phyloP scores from a whole-genome alignment of 2,329 filamentous ascomycete species.

The Trichoderma aggressivum region DNA sequence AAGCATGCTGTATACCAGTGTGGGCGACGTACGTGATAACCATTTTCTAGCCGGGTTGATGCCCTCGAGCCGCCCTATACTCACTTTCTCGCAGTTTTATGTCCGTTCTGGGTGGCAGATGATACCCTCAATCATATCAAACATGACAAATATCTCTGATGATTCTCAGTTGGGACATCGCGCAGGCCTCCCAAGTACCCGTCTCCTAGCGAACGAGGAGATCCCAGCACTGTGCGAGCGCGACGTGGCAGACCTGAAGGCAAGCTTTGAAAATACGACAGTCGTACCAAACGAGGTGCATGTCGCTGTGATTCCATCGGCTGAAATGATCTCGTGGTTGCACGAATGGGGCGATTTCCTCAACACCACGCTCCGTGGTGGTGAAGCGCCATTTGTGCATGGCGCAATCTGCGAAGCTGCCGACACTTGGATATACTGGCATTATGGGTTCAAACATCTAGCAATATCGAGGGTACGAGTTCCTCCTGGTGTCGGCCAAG shows the following conservation, averaged over 20 bases:
- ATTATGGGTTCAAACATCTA: not conserved
- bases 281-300: not conserved
- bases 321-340: not conserved
- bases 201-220: not conserved
- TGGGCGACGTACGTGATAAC: not conserved
- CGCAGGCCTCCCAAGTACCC: not conserved
- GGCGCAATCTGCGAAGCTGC: constrained; percentile 1
- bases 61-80: not conserved
- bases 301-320: not conserved
- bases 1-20: constrained; percentile 3
- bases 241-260: not conserved
- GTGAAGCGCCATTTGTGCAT: not conserved
- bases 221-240: not conserved
- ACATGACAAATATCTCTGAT: not conserved
- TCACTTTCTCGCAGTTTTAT: not conserved
- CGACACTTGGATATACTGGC: constrained; percentile 5
- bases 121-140: constrained; percentile 2
- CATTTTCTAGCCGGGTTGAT: not conserved
- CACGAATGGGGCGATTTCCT: not conserved
- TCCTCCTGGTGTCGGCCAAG: not conserved
- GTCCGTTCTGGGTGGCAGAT: not conserved
- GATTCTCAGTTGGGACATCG: not conserved
- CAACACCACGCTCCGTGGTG: not conserved
- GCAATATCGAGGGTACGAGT: not conserved
- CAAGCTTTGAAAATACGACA: not conserved